Conservation (phyloP, 768 basidiomycete genomes). For the Boletus rubropictus region DNA sequence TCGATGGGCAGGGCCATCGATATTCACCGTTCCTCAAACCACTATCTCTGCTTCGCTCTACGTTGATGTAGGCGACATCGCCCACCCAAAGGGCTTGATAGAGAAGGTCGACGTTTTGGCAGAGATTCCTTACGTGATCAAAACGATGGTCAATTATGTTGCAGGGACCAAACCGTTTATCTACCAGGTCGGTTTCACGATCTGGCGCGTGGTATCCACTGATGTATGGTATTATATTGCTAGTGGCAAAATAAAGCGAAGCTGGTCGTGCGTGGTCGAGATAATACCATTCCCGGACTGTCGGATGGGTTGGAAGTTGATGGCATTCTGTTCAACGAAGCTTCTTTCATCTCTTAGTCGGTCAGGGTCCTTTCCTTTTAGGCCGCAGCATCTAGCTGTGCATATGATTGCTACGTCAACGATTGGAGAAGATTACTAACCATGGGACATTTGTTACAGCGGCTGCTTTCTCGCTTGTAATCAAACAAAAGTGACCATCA, state of each 20-base stretch:
- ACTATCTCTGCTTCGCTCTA: slow-evolving; percentile 50
- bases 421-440: too few relatives aligned
- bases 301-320: slow-evolving; percentile 43
- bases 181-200: slow-evolving; percentile 64
- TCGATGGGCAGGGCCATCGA: slow-evolving; percentile 72
- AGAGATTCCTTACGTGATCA: slow-evolving; percentile 89
- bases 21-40: slow-evolving; percentile 48
- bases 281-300: slow-evolving; percentile 36
- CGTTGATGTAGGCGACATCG: slow-evolving; percentile 52
- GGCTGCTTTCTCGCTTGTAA: too few relatives aligned
- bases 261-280: slow-evolving; percentile 42
- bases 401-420: slow-evolving; percentile 4
- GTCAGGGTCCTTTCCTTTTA: not conserved
- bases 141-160: slow-evolving; percentile 89
- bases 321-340: slow-evolving; percentile 81
- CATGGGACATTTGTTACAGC: too few relatives aligned
- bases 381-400: slow-evolving; percentile 3
- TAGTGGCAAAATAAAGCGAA: slow-evolving; percentile 58
- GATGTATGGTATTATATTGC: not conserved
- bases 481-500: too few relatives aligned
- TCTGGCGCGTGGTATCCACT: not conserved
- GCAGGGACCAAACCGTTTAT: slow-evolving; percentile 91
- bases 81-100: slow-evolving; percentile 66
- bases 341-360: slow-evolving; percentile 73
- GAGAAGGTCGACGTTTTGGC: slow-evolving; percentile 94